phyloP scores from a whole-genome alignment of 139 green algal genomes.

The Chlamydomonas sp. region DNA sequence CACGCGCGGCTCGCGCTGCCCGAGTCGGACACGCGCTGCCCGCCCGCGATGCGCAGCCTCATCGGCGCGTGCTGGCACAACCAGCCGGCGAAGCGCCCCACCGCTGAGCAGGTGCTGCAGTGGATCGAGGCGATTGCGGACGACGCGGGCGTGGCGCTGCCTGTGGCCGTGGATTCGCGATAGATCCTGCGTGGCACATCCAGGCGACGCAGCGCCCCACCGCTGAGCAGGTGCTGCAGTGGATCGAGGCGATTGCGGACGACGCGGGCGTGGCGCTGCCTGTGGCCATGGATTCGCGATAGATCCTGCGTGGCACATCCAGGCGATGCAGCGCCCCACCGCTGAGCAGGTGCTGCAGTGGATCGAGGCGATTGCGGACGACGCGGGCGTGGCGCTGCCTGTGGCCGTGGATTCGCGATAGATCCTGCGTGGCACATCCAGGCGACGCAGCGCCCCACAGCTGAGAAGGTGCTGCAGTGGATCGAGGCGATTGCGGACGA shows the following conservation, averaged over 20 bases:
- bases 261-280: no score
- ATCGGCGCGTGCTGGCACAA: neutral
- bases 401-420: no score
- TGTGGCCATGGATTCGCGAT: no score
- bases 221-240: neutral
- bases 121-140: no score
- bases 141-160: no score
- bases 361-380: no score
- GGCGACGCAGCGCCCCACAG: neutral
- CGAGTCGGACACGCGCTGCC: neutral
- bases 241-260: no score
- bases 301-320: neutral
- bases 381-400: no score
- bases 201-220: neutral
- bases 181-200: no score
- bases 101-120: neutral
- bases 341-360: neutral
- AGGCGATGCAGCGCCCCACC: neutral
- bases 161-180: no score
- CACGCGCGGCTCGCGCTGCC: neutral
- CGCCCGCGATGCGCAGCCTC: neutral
- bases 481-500: no score
- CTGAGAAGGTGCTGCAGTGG: neutral
- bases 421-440: neutral
- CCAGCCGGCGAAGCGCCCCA: neutral